These are phyloP conservation scores for Theileria parva DNA, from an alignment of 169 alveolate genomes.

Conservation along the genomic window DNA sequence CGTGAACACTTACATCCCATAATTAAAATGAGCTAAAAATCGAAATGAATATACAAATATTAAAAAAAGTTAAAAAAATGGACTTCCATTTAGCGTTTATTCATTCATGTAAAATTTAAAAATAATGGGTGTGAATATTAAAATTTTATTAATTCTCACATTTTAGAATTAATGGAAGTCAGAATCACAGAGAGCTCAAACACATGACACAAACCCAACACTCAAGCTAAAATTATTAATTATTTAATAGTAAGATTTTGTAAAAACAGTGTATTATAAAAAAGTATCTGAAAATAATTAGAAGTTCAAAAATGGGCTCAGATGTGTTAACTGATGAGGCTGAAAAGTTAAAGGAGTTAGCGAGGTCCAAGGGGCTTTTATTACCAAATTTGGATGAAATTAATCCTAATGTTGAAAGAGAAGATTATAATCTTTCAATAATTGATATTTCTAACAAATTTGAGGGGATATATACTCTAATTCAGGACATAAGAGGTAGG, in stretches of 20 bases:
- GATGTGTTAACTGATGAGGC: background rate
- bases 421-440: constrained; percentile 31
- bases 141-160: background rate
- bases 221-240: background rate
- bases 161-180: background rate
- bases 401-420: constrained; percentile 2
- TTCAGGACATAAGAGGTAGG: constrained; percentile 30
- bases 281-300: too few relatives aligned
- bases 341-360: background rate
- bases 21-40: background rate
- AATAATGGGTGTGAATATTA: background rate
- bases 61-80: background rate
- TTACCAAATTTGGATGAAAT: constrained; percentile 15
- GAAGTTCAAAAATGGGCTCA: background rate
- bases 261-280: background rate
- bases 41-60: background rate
- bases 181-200: background rate
- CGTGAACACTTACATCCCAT: constrained; percentile 1
- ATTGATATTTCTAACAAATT: constrained; percentile 16
- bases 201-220: background rate
- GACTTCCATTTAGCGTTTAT: background rate
- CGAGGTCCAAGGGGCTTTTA: constrained; percentile 20
- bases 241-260: background rate
- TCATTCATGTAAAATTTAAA: background rate
- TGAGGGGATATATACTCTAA: constrained; percentile 23